Conservation (phyloP, 306 rosid genomes). For the Prunus mira region DNA sequence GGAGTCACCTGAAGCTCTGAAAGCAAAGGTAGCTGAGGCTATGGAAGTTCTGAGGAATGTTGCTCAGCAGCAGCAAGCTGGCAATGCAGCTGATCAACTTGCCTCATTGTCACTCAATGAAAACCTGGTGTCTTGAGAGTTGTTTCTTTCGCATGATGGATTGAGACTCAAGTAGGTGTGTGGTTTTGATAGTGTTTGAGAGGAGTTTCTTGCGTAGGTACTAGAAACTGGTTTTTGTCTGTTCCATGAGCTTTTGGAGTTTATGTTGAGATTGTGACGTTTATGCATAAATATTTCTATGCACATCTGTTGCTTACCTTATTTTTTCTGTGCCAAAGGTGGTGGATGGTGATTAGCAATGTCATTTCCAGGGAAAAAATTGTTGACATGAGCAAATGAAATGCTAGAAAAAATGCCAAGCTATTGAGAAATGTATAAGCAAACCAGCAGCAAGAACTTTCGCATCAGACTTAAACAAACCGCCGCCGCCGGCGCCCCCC, state of each 20-base stretch:
- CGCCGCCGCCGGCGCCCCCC: no score
- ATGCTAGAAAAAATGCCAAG: no score
- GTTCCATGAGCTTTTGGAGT: slow-evolving; percentile 14
- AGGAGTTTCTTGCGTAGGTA: background rate
- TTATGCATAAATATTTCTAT: slow-evolving; percentile 3
- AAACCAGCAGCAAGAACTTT: no score
- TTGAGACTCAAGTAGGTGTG: slow-evolving; percentile 3
- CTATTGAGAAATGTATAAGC: no score
- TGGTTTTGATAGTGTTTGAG: slow-evolving; percentile 12
- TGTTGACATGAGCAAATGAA: no score
- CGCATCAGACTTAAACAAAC: no score
- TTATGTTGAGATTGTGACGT: slow-evolving; percentile 10
- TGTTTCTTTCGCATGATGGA: background rate
- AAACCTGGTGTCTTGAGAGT: slow-evolving; percentile 65
- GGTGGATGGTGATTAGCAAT: no score
- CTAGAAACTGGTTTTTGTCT: slow-evolving; percentile 15
- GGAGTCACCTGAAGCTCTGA: slow-evolving; percentile 96
- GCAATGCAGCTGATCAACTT: slow-evolving; percentile 80
- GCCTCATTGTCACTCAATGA: slow-evolving; percentile 75
- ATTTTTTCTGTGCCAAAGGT: background rate
- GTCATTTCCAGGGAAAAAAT: no score
- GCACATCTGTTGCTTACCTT: slow-evolving; percentile 8
- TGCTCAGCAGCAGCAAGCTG: slow-evolving; percentile 88
- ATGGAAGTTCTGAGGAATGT: slow-evolving; percentile 94
- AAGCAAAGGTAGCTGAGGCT: slow-evolving; percentile 95